A percentile compares a stretch with the other conserved stretches of the same genome.
Evolutionary conservation across 176 grass and related monocot species (phyloP).

Genomic region (Bothriochloa decipiens): DNA sequence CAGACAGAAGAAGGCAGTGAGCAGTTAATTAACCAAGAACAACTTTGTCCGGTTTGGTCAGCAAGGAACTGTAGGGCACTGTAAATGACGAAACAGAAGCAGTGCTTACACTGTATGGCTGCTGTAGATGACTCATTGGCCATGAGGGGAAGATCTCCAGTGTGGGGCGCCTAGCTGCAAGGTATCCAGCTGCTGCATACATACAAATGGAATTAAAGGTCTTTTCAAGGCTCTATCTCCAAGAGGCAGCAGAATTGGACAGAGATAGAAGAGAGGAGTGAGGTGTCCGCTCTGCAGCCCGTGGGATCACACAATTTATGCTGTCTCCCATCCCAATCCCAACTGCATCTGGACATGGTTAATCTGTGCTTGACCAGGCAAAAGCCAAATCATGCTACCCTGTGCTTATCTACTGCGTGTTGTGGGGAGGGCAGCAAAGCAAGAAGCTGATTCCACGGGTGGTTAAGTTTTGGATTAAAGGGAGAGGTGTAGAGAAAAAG

Average conservation of each 20-base stretch:
- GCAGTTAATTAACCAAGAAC: slow-evolving; percentile 56
- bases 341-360: slow-evolving; percentile 52
- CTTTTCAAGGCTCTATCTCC: slow-evolving; percentile 36
- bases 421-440: slow-evolving; percentile 40
- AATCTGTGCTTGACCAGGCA: slow-evolving; percentile 38
- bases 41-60: slow-evolving; percentile 48
- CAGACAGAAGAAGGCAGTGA: slow-evolving; percentile 46
- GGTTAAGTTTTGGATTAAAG: slow-evolving; percentile 50
- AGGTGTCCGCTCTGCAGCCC: background rate
- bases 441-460: slow-evolving; percentile 44
- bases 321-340: slow-evolving; percentile 7
- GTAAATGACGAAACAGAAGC: slow-evolving; percentile 47
- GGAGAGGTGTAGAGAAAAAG: slow-evolving; percentile 40
- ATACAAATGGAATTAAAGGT: slow-evolving; percentile 64
- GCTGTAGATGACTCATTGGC: slow-evolving; percentile 77
- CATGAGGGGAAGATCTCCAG: slow-evolving; percentile 93
- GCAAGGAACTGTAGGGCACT: slow-evolving; percentile 46
- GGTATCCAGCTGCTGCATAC: slow-evolving; percentile 58
- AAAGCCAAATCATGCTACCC: slow-evolving; percentile 50
- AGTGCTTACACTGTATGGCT: slow-evolving; percentile 64
- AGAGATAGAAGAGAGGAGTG: slow-evolving; percentile 23
- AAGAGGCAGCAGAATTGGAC: slow-evolving; percentile 42
- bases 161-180: slow-evolving; percentile 63
- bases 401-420: slow-evolving; percentile 46
- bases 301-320: slow-evolving; percentile 77